Evolutionary conservation across 768 basidiomycete species (phyloP).

Genomic region (Crepidotus variabilis): DNA sequence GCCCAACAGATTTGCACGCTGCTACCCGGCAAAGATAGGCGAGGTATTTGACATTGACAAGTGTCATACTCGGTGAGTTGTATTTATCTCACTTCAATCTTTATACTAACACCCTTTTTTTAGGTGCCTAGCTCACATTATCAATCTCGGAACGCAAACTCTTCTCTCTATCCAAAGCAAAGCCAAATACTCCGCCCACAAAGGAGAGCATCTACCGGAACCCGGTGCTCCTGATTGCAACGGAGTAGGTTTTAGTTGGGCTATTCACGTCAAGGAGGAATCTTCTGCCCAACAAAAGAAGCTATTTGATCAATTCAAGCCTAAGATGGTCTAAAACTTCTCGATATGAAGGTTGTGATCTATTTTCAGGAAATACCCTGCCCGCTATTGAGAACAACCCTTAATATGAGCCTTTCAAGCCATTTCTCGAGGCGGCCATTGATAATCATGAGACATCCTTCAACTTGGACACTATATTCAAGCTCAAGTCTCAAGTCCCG

Average conservation of each 20-base stretch:
- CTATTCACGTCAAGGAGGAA: constrained; percentile 22
- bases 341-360: constrained; percentile 1
- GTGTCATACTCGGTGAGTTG: constrained; percentile 11
- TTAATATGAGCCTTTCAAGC: no score
- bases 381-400: no score
- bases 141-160: constrained; percentile 29
- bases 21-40: neutral
- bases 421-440: no score
- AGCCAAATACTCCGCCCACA: constrained; percentile 19
- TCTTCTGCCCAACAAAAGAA: constrained; percentile 14
- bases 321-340: neutral
- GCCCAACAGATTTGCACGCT: constrained; percentile 3
- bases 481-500: no score
- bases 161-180: constrained; percentile 24
- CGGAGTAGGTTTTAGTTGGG: constrained; percentile 22
- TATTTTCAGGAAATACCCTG: no score
- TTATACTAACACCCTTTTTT: neutral
- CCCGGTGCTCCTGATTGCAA: constrained; percentile 14
- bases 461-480: no score
- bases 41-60: neutral
- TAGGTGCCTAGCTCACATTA: constrained; percentile 29
- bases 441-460: no score
- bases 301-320: constrained; percentile 6
- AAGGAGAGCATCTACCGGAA: constrained; percentile 11
- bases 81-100: neutral